These are phyloP conservation scores for Lagerstroemia speciosa DNA, from an alignment of 345 rosid genomes.

Conservation along the genomic window DNA sequence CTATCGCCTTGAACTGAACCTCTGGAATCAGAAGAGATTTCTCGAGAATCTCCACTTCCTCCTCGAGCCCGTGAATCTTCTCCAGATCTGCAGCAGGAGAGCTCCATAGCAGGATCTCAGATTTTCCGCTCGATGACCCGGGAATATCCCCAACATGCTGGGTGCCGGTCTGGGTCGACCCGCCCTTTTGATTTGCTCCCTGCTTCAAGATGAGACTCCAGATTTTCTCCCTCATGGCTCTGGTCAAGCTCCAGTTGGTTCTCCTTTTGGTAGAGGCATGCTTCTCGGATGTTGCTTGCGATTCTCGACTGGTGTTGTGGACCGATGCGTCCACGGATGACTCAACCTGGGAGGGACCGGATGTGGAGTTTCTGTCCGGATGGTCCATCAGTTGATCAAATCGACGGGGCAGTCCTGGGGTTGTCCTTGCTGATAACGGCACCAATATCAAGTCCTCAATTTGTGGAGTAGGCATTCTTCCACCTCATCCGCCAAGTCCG, in stretches of 20 bases:
- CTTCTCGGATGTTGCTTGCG: constrained; percentile 4
- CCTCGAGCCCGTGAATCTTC: background rate
- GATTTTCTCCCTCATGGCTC: background rate
- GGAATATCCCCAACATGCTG: background rate
- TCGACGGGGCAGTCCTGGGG: background rate
- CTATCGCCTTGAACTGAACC: constrained; percentile 27
- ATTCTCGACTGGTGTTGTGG: constrained; percentile 8
- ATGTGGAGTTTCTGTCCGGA: background rate
- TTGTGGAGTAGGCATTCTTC: constrained; percentile 3
- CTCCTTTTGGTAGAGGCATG: background rate
- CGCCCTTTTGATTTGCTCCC: background rate
- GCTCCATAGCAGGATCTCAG: background rate
- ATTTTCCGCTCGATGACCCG: background rate
- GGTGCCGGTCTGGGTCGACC: background rate
- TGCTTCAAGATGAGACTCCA: background rate
- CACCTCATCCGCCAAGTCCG: background rate
- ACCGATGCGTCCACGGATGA: background rate
- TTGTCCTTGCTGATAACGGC: background rate
- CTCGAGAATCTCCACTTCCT: background rate
- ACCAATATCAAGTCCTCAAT: background rate
- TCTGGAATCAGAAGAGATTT: constrained; percentile 1
- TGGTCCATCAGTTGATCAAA: background rate
- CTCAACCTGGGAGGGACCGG: background rate
- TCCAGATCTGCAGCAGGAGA: constrained; percentile 1
- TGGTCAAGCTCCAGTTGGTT: background rate